Evolutionary conservation across 2,329 filamentous ascomycete species (phyloP), one percentile per base, ranked within the genome.

Genomic region (Fusarium compactum): DNA sequence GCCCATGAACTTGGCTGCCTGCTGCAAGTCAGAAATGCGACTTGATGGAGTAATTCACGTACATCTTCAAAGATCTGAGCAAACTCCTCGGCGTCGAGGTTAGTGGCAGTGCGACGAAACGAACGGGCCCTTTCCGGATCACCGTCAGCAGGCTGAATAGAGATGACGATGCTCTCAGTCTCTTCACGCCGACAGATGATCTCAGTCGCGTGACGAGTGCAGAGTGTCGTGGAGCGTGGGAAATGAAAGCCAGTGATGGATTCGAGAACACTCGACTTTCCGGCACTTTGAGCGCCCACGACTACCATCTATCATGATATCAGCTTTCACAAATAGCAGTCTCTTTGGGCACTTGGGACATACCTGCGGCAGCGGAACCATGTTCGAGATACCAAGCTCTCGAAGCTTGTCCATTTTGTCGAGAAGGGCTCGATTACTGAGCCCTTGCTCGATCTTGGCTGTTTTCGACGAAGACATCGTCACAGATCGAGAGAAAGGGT

Each of bases 241-340:
- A 87, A 85, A 0, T 81, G 80, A 34, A 86, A 84, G 0, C 82
- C 83, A 0, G 85, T 86, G 32, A 87, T 65, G 20, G 81, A 94
- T 77, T 96, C 92, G 30, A 96, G 83, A 20, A 96, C 91, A 3
- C 92, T 95, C 78, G 91, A 94, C 83, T 97, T 97, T 75, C 93
- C 93, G 45, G 92, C 94, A 0, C 92, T 95, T 77, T 96, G 93
- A 72, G 93, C 94, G 65, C 93, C 93, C 12, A 95, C 92, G 10
- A 95, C 93, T 38, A 92, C 91, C 71, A 96, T 27, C 25, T 25
- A 10, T 24, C 7, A 24, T 24, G 24, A 24, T 24, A 24, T 24
- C 24, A 24, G 24, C 24, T 24, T 24, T 24, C 24, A 24, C 7
- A 24, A 24, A 24, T 24, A 24, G 24, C 24, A 24, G 24, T 24